A percentile compares a stretch with the other conserved stretches of the same genome.
phyloP scores from a whole-genome alignment of 163 green algal species.

The Trebouxia gelatinosa region DNA sequence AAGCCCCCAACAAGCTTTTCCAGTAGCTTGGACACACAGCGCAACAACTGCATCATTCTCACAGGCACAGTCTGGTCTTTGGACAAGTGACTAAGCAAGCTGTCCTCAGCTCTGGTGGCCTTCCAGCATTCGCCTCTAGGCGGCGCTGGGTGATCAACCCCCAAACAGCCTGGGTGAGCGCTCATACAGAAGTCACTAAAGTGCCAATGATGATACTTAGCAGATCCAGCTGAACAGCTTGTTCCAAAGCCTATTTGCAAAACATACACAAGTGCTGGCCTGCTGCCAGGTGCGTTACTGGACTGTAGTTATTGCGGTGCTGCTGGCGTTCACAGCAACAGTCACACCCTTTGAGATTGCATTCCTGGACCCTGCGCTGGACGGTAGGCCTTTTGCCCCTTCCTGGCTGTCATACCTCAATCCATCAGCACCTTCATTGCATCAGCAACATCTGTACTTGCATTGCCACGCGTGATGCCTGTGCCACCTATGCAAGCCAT shows the following conservation, averaged over 20 bases:
- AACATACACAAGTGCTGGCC: not conserved
- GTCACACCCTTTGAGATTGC: constrained; percentile 35
- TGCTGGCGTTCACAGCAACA: constrained; percentile 31
- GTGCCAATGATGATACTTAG: not conserved
- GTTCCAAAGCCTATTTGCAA: not conserved
- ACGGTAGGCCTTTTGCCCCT: too few relatives aligned
- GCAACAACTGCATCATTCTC: not conserved
- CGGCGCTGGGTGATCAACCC: constrained; percentile 4
- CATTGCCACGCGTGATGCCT: too few relatives aligned
- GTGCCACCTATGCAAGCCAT: too few relatives aligned
- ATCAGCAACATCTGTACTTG: too few relatives aligned
- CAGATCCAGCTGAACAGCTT: not conserved
- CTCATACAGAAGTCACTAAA: not conserved
- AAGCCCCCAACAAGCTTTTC: not conserved
- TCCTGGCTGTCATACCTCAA: too few relatives aligned
- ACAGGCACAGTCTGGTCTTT: not conserved
- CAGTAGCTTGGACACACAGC: not conserved
- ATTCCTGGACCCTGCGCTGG: constrained; percentile 2
- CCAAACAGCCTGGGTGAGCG: not conserved
- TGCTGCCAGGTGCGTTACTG: constrained; percentile 24
- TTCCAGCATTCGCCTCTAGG: not conserved
- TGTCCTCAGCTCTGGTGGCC: not conserved
- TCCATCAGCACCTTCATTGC: too few relatives aligned
- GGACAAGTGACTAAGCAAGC: not conserved
- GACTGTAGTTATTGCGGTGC: constrained; percentile 5